Base-by-base conservation (phyloP, 2,329 filamentous ascomycete genomes). In the Fonsecaea pugnacius region DNA sequence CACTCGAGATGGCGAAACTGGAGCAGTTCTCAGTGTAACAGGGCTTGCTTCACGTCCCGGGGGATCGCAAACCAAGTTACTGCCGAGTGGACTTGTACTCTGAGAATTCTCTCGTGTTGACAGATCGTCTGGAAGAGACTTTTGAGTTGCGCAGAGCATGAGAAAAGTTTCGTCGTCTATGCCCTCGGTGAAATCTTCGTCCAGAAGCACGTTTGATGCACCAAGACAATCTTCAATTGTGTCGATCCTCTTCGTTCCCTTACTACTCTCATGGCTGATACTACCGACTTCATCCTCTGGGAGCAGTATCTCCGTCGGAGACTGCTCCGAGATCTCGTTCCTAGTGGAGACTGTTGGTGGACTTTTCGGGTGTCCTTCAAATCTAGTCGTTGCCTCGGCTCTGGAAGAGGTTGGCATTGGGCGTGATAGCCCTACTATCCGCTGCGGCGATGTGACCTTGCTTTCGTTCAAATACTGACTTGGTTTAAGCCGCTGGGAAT, bases 131-230 rank as follows among this genome's bases (percentile, higher is more conserved):
- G 43, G 9, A 9, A 35, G 18, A 21, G 58, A 43, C 30, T 54
- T 48, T 35, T 68, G 66, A 21, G 56, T 62, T 21, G 55, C 43
- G 38, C 55, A 68, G 30, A 66, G 55, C 50, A 64, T 54, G n/a
- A 68, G 32, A 36, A 68, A 58, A 24, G 61, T 64, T 27, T 65
- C 61, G 35, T 68, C 64, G 33, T 68, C 64, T 36, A 68, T 59
- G 3, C 63, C 66, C 43, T 68, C 64, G 1, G 64, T 65, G 61
- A 68, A 64, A 36, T 68, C 66, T 27, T 68, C 66, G 18, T 62
- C 58, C 4, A 48, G 52, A 33, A 58, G 48, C 30, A 50, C 21
- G n/a, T n/a, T 43, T 43, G 38, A 21, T 14, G 38, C 18, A 18
- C 43, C 27, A 27, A 56, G 16, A 14, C 43, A 4, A 4, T 21